A percentile compares a stretch with the other conserved stretches of the same genome.
Evolutionary conservation across 2,329 filamentous ascomycete genomes (phyloP).

Genomic region (Pleomassaria siparia): DNA sequence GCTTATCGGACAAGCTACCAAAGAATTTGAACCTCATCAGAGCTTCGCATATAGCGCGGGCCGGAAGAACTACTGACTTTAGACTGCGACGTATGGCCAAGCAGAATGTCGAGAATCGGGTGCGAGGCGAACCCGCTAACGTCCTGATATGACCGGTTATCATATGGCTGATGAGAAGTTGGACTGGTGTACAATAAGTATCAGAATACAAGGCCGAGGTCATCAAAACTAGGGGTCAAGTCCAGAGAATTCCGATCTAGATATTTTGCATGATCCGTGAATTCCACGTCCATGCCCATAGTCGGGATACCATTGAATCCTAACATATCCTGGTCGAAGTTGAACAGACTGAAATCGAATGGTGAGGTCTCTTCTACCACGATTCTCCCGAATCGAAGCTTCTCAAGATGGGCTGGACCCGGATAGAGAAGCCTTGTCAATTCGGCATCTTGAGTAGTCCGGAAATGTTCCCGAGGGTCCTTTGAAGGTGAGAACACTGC

Average conservation of each 20-base stretch:
- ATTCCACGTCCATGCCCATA: neutral
- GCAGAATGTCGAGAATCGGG: neutral
- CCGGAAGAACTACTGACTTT: neutral
- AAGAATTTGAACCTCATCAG: neutral
- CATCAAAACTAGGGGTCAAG: conserved; percentile 2
- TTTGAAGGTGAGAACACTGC: conserved; percentile 9
- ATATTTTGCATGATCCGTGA: neutral
- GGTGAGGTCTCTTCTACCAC: neutral
- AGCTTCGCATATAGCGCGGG: neutral
- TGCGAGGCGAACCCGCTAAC: neutral
- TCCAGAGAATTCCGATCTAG: neutral
- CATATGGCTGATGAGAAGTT: neutral
- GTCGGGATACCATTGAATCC: conserved; percentile 4
- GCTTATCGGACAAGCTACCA: neutral
- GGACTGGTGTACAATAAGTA: neutral
- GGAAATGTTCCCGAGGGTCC: conserved; percentile 6
- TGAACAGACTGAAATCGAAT: conserved; percentile 10
- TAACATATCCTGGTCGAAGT: conserved; percentile 6
- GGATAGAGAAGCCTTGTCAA: conserved; percentile 9
- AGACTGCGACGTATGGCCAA: neutral
- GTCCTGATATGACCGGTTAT: neutral
- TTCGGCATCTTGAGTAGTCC: conserved; percentile 8
- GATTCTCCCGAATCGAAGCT: conserved; percentile 5
- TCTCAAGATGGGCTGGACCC: conserved; percentile 8
- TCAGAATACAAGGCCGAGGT: conserved; percentile 6